phyloP scores from a whole-genome alignment of 331 rosid genomes.

The Erythrophleum ivorense region DNA sequence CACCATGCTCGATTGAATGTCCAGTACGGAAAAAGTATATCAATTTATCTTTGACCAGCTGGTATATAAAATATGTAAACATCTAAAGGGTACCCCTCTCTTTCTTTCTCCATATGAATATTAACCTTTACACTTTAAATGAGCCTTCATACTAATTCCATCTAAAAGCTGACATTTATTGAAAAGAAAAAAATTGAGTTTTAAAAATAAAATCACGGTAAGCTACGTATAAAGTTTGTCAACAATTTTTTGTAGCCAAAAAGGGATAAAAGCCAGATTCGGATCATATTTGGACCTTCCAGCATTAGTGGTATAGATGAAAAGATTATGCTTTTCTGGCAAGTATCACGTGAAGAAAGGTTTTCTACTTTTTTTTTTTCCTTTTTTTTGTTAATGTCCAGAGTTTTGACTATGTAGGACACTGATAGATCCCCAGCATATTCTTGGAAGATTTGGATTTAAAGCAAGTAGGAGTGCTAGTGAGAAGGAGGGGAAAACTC shows the following conservation, averaged over 20 bases:
- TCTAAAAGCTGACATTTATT: neutral
- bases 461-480: neutral
- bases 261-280: too few species aligned
- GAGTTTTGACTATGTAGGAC: neutral
- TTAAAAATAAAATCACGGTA: too few species aligned
- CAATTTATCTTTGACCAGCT: too few species aligned
- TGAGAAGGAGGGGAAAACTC: neutral
- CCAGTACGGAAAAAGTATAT: too few species aligned
- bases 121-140: neutral
- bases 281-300: too few species aligned
- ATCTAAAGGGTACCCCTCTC: neutral
- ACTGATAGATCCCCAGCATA: neutral
- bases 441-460: neutral
- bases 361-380: neutral
- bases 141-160: neutral
- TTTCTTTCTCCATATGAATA: neutral
- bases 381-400: neutral
- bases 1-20: too few species aligned
- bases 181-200: too few species aligned
- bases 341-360: neutral
- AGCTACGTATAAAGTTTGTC: too few species aligned
- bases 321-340: neutral
- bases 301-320: too few species aligned
- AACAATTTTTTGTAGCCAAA: too few species aligned
- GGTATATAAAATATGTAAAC: neutral